These are phyloP conservation scores for Solanum lignicaule DNA, from an alignment of 257 asterid species.

Conservation along the genomic window DNA sequence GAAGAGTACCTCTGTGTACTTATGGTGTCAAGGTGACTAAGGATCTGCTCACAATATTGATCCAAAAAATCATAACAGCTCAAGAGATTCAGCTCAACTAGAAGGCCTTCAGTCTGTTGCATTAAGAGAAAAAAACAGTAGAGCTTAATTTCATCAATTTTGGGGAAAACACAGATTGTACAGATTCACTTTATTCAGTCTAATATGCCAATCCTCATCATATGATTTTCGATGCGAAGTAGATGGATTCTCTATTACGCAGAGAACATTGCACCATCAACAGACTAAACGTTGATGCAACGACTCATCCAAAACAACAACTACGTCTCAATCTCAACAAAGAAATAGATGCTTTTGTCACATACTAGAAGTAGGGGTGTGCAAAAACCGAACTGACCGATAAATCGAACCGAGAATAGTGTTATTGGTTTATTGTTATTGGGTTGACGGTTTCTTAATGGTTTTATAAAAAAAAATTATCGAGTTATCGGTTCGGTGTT, in stretches of 20 bases:
- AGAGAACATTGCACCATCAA: neutral
- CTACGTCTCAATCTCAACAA: neutral
- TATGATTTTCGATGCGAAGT: neutral
- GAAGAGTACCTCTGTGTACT: constrained; percentile 40
- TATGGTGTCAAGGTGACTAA: constrained; percentile 40
- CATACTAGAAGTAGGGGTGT: neutral
- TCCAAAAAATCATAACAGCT: constrained; percentile 57
- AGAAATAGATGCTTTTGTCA: neutral
- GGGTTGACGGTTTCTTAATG: too few relatives aligned
- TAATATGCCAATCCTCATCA: neutral
- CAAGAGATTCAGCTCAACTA: constrained; percentile 42
- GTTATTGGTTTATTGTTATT: too few relatives aligned
- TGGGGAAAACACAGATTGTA: neutral
- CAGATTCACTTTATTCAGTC: neutral
- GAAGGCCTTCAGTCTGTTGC: constrained; percentile 59
- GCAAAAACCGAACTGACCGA: too few relatives aligned
- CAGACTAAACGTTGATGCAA: neutral
- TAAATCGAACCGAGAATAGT: too few relatives aligned
- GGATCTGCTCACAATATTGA: constrained; percentile 34
- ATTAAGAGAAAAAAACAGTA: neutral
- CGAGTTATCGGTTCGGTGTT: too few relatives aligned
- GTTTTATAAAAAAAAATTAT: too few relatives aligned
- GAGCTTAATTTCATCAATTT: neutral
- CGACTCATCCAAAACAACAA: neutral
- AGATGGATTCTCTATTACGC: neutral